Evolutionary conservation across 2,329 filamentous ascomycete species (phyloP).

Genomic region (Aplosporella prunicola): DNA sequence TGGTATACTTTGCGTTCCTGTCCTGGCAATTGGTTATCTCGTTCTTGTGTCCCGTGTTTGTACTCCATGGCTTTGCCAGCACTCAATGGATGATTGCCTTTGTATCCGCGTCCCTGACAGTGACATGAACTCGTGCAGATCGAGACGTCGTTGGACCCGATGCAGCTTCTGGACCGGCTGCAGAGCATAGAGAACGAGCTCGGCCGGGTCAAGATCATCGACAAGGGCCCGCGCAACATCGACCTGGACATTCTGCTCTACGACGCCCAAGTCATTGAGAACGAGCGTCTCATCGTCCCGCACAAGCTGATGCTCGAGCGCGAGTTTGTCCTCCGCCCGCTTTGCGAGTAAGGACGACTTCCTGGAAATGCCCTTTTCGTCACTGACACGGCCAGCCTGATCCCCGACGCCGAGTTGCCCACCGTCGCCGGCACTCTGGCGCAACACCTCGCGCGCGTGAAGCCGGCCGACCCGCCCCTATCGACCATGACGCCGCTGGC

Average conservation of each 20-base stretch:
- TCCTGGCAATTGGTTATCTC: too few relatives aligned
- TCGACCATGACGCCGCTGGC: conserved; percentile 31
- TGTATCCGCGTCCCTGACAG: background rate
- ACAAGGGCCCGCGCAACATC: conserved; percentile 91
- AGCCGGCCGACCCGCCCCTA: conserved; percentile 24
- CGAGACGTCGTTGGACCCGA: conserved; percentile 65
- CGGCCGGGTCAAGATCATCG: conserved; percentile 72
- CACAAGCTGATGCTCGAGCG: conserved; percentile 79
- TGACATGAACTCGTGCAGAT: conserved; percentile 45
- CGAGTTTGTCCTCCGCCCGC: conserved; percentile 83
- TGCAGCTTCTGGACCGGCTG: conserved; percentile 67
- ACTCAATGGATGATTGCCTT: background rate
- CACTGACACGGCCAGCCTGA: conserved; percentile 15
- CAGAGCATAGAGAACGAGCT: conserved; percentile 75
- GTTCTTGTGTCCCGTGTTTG: background rate
- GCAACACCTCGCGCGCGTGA: conserved; percentile 28
- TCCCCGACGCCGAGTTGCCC: conserved; percentile 18
- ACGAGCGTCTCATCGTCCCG: conserved; percentile 71
- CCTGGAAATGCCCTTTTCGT: conserved; percentile 17
- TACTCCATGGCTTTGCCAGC: too few relatives aligned
- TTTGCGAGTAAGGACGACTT: conserved; percentile 59
- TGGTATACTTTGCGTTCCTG: too few relatives aligned
- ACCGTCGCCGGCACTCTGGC: conserved; percentile 34
- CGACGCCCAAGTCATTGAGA: conserved; percentile 53
- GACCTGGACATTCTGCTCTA: conserved; percentile 90